Evolutionary conservation across 306 rosid species (phyloP).

Genomic region (Hippophae rhamnoides): DNA sequence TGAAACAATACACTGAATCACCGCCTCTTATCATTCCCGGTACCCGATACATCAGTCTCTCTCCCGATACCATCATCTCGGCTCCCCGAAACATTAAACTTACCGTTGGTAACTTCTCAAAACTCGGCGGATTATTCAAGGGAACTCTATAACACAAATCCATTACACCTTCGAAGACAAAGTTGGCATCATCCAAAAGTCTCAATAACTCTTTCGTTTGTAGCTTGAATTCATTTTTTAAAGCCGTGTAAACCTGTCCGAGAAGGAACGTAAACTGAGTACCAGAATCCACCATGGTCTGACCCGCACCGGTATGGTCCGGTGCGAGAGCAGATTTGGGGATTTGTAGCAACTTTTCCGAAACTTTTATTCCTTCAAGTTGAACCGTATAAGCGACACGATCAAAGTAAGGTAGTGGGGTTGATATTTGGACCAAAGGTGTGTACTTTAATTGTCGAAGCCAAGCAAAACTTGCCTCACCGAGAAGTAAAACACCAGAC

Average conservation of each 20-base stretch:
- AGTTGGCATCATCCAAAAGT: conserved; percentile 35
- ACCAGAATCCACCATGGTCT: conserved; percentile 86
- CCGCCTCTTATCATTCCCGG: conserved; percentile 35
- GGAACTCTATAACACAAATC: conserved; percentile 48
- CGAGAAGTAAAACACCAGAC: conserved; percentile 60
- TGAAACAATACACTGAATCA: conserved; percentile 59
- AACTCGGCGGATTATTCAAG: background rate
- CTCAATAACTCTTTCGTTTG: conserved; percentile 42
- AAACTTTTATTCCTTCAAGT: conserved; percentile 55
- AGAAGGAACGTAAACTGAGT: conserved; percentile 77
- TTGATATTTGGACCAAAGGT: conserved; percentile 46
- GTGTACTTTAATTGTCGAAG: conserved; percentile 57
- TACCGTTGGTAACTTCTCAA: conserved; percentile 42
- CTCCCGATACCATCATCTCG: conserved; percentile 57
- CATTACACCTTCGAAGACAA: conserved; percentile 81
- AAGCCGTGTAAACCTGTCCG: conserved; percentile 64
- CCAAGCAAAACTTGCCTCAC: conserved; percentile 45
- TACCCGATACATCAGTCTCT: conserved; percentile 50
- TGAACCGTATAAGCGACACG: conserved; percentile 72
- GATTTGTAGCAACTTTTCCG: conserved; percentile 23
- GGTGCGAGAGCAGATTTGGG: conserved; percentile 39
- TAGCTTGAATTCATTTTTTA: conserved; percentile 37
- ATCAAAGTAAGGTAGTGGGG: conserved; percentile 74
- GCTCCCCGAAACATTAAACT: conserved; percentile 58
- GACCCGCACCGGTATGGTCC: conserved; percentile 88